Conservation (phyloP, 169 alveolate species). For the Eimeria falciformis region DNA sequence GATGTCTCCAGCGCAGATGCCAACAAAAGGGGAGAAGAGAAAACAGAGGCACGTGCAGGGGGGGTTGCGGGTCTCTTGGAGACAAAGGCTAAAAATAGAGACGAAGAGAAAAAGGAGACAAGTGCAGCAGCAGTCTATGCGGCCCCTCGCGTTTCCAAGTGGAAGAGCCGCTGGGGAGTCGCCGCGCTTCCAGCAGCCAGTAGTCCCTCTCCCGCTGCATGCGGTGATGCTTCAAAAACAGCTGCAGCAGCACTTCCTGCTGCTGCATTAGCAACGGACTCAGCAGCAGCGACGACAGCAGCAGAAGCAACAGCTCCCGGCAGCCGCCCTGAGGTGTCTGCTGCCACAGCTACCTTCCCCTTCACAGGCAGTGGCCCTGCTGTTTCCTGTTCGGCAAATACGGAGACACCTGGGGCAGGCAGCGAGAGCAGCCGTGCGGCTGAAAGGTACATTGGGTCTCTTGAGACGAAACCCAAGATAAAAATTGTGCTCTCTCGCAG, state of each 20-base stretch:
- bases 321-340: neutral
- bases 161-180: conserved; percentile 50
- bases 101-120: neutral
- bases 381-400: neutral
- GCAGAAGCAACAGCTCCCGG: conserved; percentile 1
- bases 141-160: conserved; percentile 14
- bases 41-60: neutral
- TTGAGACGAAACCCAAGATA: conserved; percentile 22
- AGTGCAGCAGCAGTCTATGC: neutral
- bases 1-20: neutral
- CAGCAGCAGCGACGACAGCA: conserved; percentile 22
- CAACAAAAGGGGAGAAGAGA: neutral
- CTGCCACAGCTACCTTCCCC: neutral
- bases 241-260: neutral
- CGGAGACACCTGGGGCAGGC: neutral
- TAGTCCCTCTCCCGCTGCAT: neutral
- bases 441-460: neutral
- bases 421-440: conserved; percentile 35
- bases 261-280: neutral
- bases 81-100: neutral
- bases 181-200: conserved; percentile 2
- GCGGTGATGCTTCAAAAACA: conserved; percentile 3
- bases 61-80: neutral
- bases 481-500: neutral
- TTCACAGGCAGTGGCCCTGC: neutral